phyloP scores from a whole-genome alignment of 176 grass and related monocot species.

The Puya raimondii region DNA sequence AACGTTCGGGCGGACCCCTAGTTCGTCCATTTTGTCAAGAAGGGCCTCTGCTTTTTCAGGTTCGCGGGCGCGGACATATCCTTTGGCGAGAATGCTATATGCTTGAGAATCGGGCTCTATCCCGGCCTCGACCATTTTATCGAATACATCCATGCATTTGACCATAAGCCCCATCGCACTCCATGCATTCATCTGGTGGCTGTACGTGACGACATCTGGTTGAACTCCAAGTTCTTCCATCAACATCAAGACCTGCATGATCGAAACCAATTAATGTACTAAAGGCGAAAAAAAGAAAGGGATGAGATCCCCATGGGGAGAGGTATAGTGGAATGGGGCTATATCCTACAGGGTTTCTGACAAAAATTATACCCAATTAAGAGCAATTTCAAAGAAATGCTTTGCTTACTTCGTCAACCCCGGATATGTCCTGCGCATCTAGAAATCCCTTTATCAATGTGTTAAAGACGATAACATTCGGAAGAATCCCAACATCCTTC shows the following conservation, averaged over 20 bases:
- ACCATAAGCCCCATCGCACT: slow-evolving; percentile 62
- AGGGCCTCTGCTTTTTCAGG: slow-evolving; percentile 73
- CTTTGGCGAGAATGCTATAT: slow-evolving; percentile 93
- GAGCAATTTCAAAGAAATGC: not conserved
- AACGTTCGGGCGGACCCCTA: slow-evolving; percentile 59
- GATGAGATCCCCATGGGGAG: too few relatives aligned
- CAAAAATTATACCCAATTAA: too few relatives aligned
- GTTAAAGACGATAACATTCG: slow-evolving; percentile 80
- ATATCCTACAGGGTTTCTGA: too few relatives aligned
- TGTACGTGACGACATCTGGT: slow-evolving; percentile 87
- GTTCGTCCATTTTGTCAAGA: slow-evolving; percentile 55
- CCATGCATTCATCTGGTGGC: slow-evolving; percentile 78
- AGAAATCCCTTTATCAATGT: slow-evolving; percentile 89
- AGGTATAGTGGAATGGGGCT: too few relatives aligned
- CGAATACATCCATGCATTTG: slow-evolving; percentile 67
- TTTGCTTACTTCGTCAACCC: slow-evolving; percentile 60
- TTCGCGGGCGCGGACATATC: slow-evolving; percentile 57
- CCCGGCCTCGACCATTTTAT: slow-evolving; percentile 61
- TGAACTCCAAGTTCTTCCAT: slow-evolving; percentile 72
- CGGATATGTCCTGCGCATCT: slow-evolving; percentile 47
- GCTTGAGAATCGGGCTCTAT: slow-evolving; percentile 82
- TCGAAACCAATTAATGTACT: not conserved
- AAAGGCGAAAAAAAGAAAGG: not conserved
- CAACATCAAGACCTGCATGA: slow-evolving; percentile 54
- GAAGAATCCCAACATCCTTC: slow-evolving; percentile 48